Base-by-base conservation (phyloP, 306 rosid species). In the Malus sylvestris region DNA sequence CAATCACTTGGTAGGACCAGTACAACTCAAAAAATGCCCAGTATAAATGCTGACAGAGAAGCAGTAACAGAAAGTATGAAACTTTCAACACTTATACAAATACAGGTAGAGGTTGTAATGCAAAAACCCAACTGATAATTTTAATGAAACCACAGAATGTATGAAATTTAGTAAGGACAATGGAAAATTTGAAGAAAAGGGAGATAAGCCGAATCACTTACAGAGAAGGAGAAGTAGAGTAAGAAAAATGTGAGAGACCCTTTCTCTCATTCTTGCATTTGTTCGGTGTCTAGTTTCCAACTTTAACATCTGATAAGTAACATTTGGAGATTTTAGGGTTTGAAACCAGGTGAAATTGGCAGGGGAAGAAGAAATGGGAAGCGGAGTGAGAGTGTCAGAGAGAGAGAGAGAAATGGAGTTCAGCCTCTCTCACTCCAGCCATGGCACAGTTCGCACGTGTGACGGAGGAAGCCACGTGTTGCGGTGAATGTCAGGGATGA, bases 221-320 rank as follows among this genome's bases (percentile, higher is more conserved):
- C 88, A 51, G 32, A 81, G 77, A 73, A 81, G 73, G 30, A 82
- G 77, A 75, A 76, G 72, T 7, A 82, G 59, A 51, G 79, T 35
- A 75, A 80, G 76, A 10, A 53, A 83, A 73, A 84, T 19, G 71
- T 14, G 55, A 64, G 73, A 81, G 72, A 55, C 78, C 68, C 64
- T 45, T 59, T 57, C 57, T 63, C 78, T 83, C 92, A 88, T 88
- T 40, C 35, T 81, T 74, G 79, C 74, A 84, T 59, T 84, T 73
- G 71, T 71, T 71, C 14, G 63, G 49, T 66, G 33, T 40, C 45
- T 25, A 61, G 22, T 64, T 27, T 33, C 23, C 29, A 53, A 45
- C 55, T 73, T 72, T 27, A 73, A 10, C 45, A 42, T 78, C 15
- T 65, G 64, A 52, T 42, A 20, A 40, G 9, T 40, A 35, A 22